Evolutionary conservation across 2,329 filamentous ascomycete genomes (phyloP).

Genomic region (Monosporascus sp.): DNA sequence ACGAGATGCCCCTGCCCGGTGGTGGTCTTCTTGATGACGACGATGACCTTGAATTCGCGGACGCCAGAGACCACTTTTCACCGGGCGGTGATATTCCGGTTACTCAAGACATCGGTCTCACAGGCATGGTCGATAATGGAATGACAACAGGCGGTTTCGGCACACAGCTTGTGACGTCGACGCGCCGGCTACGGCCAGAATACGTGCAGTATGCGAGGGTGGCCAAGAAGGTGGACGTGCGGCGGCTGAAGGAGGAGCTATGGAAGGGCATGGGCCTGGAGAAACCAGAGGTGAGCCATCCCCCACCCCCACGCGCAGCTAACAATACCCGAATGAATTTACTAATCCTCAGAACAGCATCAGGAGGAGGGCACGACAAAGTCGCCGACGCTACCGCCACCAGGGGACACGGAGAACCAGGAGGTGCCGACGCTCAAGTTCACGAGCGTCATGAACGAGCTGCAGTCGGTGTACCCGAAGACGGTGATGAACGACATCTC

Average conservation of each 20-base stretch:
- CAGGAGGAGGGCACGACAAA: constrained; percentile 23
- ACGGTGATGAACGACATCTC: constrained; percentile 89
- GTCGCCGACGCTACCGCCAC: constrained; percentile 23
- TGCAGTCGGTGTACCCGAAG: constrained; percentile 82
- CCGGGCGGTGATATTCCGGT: constrained; percentile 52
- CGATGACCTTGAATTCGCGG: constrained; percentile 70
- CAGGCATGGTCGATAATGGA: constrained; percentile 47
- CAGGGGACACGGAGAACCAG: constrained; percentile 22
- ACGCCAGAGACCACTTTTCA: constrained; percentile 75
- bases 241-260: constrained; percentile 64
- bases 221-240: constrained; percentile 67
- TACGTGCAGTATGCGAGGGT: constrained; percentile 67
- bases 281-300: constrained; percentile 41
- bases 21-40: constrained; percentile 57
- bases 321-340: neutral
- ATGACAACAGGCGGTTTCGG: constrained; percentile 51
- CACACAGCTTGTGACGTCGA: constrained; percentile 63
- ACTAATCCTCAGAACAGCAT: constrained; percentile 2
- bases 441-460: constrained; percentile 83
- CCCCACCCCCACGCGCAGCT: constrained; percentile 2
- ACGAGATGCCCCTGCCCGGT: constrained; percentile 64
- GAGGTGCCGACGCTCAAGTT: constrained; percentile 67
- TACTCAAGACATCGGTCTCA: constrained; percentile 42
- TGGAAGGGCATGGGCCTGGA: constrained; percentile 64
- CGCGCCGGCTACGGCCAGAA: constrained; percentile 57